Base-by-base conservation (phyloP, 1,284 basidiomycete species). In the Sparassis latifolia region DNA sequence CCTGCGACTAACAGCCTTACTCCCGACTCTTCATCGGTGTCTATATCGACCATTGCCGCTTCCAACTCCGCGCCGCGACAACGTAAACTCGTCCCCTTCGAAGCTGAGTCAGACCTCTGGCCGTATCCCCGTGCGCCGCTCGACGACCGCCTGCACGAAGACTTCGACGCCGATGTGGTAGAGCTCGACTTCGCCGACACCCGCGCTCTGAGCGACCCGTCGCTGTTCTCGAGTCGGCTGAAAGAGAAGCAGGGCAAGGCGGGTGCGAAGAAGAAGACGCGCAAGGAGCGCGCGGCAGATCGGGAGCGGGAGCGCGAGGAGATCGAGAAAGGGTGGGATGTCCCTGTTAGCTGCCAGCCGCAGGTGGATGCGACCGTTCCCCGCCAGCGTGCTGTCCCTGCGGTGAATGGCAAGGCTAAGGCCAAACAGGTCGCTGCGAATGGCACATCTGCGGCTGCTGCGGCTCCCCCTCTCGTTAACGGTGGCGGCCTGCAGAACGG, bases 181-280 rank as follows among this genome's bases (percentile, higher is more conserved):
- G 85, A 87, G 62, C 76, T 87, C 44, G 82, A 84, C 61, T 87
- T 85, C 59, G 73, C 74, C 3, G 85, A 87, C 48, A 87, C 76
- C 42, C 80, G 82, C 49, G 79, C 80, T 9, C 61, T 87, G 55
- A 85, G 82, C 58, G 80, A 86, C 57, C 76, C 78, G 1, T 72
- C 73, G 41, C 71, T 73, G 4, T 82, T 82, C 56, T 67, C 69
- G 45, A 63, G 52, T 39, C 55, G 61, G 55, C 62, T 65, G 58
- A 66, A 67, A 57, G 59, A 65, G 52, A 67, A 69, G 52, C 59
- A 63, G 58, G 69, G 66, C 35, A 47, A 55, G 50, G 56, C 52
- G 46, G 56, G 53, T 49, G 62, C 62, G 48, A 63, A 61, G 50
- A 64, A 62, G 50, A 63, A 63, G 61, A 68, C 59, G 55, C 66